Percentiles rank a stretch among this genome's conserved stretches.
Conservation (phyloP, 805 yeast genomes). For the Suhomyces faveliae region DNA sequence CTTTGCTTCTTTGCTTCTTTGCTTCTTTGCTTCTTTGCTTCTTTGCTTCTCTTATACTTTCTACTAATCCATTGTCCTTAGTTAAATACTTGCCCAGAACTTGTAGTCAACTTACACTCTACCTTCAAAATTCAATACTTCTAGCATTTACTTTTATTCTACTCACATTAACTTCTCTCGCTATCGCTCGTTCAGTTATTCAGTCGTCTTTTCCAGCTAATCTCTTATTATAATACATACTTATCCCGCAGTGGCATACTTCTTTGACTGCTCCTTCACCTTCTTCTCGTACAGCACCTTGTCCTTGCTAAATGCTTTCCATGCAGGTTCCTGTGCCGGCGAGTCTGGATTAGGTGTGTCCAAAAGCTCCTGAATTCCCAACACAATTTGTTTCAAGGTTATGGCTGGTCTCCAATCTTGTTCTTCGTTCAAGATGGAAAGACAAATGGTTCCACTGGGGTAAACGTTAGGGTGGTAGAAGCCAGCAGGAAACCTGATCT, state of each 20-base stretch:
- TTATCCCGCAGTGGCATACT: constrained; percentile 47
- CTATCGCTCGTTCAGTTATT: too few species aligned
- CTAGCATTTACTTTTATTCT: too few species aligned
- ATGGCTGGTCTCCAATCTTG: constrained; percentile 99
- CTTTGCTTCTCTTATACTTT: too few species aligned
- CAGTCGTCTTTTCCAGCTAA: too few species aligned
- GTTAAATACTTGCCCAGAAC: too few species aligned
- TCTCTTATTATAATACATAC: not conserved
- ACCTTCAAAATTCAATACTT: too few species aligned
- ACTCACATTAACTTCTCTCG: too few species aligned
- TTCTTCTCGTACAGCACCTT: constrained; percentile 67
- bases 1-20: too few species aligned
- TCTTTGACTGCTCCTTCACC: constrained; percentile 77
- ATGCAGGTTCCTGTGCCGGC: constrained; percentile 97
- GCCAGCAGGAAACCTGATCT: constrained; percentile 81
- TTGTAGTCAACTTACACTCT: too few species aligned
- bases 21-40: too few species aligned
- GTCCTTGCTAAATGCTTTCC: constrained; percentile 78
- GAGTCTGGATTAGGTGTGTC: constrained; percentile 91
- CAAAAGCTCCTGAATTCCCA: constrained; percentile 90
- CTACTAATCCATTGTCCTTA: too few species aligned
- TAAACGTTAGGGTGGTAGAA: constrained; percentile 97
- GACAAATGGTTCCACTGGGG: constrained; percentile 95
- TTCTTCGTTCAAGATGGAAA: constrained; percentile 87
- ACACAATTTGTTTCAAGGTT: constrained; percentile 80